Evolutionary conservation across 2,329 filamentous ascomycete species (phyloP).

Genomic region (Beauveria varroae): DNA sequence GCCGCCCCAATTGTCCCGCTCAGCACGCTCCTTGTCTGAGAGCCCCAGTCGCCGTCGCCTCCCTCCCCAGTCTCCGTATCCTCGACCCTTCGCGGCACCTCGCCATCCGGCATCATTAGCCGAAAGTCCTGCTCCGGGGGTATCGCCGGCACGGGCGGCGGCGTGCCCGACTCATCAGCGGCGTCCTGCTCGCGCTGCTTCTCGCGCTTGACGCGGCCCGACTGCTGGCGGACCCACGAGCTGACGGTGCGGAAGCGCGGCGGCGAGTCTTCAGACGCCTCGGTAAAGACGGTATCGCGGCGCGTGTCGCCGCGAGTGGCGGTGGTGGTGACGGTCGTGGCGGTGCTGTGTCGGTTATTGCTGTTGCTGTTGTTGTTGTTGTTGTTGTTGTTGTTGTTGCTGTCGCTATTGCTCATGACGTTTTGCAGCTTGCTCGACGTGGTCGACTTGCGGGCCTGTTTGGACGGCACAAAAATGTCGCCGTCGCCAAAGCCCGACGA

Average conservation of each 20-base stretch:
- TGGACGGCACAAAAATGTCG: constrained; percentile 43
- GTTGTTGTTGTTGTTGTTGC: neutral
- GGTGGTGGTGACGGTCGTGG: neutral
- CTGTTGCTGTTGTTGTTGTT: neutral
- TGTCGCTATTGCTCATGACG: neutral
- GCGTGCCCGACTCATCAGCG: constrained; percentile 21
- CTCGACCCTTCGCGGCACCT: constrained; percentile 37
- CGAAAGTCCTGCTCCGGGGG: constrained; percentile 39
- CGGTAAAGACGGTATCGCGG: constrained; percentile 46
- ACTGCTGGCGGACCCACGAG: constrained; percentile 61
- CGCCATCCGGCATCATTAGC: constrained; percentile 44
- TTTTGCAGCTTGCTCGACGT: constrained; percentile 1
- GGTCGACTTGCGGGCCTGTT: constrained; percentile 12
- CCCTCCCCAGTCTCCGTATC: neutral
- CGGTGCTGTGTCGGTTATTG: constrained; percentile 6
- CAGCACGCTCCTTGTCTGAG: neutral
- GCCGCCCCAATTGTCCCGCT: neutral
- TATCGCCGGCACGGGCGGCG: constrained; percentile 33
- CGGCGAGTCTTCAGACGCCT: constrained; percentile 45
- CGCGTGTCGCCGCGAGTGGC: neutral
- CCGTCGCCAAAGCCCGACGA: constrained; percentile 59
- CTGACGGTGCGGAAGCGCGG: constrained; percentile 50
- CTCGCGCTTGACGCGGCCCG: constrained; percentile 42
- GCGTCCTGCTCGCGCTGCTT: constrained; percentile 28
- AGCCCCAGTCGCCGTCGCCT: neutral